These are phyloP conservation scores for Sordariomycetes sp. DNA, from an alignment of 2,329 filamentous ascomycete genomes.

Conservation along the genomic window DNA sequence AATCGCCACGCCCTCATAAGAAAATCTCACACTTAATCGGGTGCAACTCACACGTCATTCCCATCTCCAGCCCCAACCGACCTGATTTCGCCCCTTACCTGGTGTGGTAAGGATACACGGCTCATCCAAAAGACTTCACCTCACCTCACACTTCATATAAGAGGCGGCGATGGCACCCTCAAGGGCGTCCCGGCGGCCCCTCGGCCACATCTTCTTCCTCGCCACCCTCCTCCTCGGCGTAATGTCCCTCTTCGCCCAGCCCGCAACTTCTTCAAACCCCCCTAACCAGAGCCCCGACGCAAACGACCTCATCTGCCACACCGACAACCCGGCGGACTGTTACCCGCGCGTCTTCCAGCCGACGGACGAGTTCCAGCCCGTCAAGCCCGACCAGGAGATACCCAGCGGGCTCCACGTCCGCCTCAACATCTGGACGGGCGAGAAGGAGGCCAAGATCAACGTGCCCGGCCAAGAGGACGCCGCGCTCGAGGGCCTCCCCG, in stretches of 20 bases:
- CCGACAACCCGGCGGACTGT: constrained; percentile 44
- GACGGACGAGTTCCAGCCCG: constrained; percentile 49
- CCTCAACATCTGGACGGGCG: constrained; percentile 48
- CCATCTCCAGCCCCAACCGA: background rate
- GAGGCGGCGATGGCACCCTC: constrained; percentile 1
- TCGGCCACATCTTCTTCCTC: background rate
- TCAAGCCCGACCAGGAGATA: constrained; percentile 52
- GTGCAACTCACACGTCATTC: background rate
- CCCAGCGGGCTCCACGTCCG: constrained; percentile 53
- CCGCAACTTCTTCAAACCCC: constrained; percentile 16
- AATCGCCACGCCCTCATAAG: background rate
- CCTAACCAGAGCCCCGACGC: constrained; percentile 12
- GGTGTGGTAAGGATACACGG: background rate
- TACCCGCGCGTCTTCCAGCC: constrained; percentile 52
- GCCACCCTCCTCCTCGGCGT: background rate
- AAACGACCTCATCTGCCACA: constrained; percentile 52
- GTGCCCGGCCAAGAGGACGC: constrained; percentile 36
- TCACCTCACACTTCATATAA: background rate
- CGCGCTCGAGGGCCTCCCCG: constrained; percentile 33
- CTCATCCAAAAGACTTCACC: background rate
- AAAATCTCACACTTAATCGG: background rate
- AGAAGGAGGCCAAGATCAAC: constrained; percentile 54
- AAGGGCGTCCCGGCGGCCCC: background rate
- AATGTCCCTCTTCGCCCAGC: constrained; percentile 6
- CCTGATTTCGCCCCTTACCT: background rate